Evolutionary conservation across 371 early-diverging fungal species (phyloP).

Genomic region (Blyttiomyces sp.): DNA sequence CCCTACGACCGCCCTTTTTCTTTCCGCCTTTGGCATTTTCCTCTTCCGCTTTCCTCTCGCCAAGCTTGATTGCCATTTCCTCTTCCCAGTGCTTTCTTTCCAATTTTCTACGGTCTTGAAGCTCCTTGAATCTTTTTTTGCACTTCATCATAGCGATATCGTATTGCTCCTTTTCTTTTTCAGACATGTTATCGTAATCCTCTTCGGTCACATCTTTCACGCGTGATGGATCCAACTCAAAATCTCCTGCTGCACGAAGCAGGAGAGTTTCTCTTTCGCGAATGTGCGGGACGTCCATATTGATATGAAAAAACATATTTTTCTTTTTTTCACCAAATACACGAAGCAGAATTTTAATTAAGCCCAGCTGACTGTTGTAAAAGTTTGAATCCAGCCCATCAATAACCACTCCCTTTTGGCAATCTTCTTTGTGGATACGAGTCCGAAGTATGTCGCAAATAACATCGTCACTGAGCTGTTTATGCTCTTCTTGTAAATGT

Average conservation of each 20-base stretch:
- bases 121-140: conserved; percentile 39
- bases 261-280: conserved; percentile 38
- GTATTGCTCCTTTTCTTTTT: conserved; percentile 39
- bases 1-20: conserved; percentile 30
- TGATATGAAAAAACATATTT: conserved; percentile 36
- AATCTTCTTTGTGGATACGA: conserved; percentile 35
- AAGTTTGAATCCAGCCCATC: conserved; percentile 54
- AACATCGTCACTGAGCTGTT: conserved; percentile 33
- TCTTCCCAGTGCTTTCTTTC: conserved; percentile 48
- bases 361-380: conserved; percentile 5
- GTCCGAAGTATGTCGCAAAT: conserved; percentile 33
- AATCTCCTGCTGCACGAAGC: conserved; percentile 21
- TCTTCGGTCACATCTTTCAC: conserved; percentile 46
- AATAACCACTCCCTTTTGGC: conserved; percentile 39
- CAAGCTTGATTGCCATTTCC: conserved; percentile 33
- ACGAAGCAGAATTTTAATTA: conserved; percentile 32
- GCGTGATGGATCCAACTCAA: conserved; percentile 32
- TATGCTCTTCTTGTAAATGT: conserved; percentile 1
- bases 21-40: conserved; percentile 32
- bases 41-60: conserved; percentile 49
- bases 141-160: conserved; percentile 39
- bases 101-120: conserved; percentile 40
- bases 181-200: conserved; percentile 48
- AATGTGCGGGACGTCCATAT: conserved; percentile 37
- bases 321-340: conserved; percentile 29